phyloP scores from a whole-genome alignment of 176 grass and related monocot genomes.

The bread wheat (Triticum aestivum) region IWGSC_CS_RefSeq_v2.1 NC_057794.1:335057829-335058328 shows the following conservation, averaged over 20 bases:
- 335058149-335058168: conserved; percentile 61
- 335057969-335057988: conserved; percentile 85
- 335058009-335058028: conserved; percentile 82
- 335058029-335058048: conserved; percentile 69
- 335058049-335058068: conserved; percentile 72
- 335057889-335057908: conserved; percentile 94
- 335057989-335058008: conserved; percentile 73
- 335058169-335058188: conserved; percentile 67
- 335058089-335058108: conserved; percentile 65
- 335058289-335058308: background rate
- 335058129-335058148: conserved; percentile 63
- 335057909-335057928: conserved; percentile 71
- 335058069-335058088: conserved; percentile 49
- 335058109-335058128: conserved; percentile 65
- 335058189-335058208: conserved; percentile 88
- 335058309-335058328: background rate
- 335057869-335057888: conserved; percentile 69
- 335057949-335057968: conserved; percentile 82
- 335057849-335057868: conserved; percentile 92
- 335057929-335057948: conserved; percentile 93
- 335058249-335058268: background rate
- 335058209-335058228: conserved; percentile 77
- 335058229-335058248: too few species aligned
- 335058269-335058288: background rate
- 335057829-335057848: conserved; percentile 81